Evolutionary conservation across 225 moss, liverwort and hornwort species (phyloP).

Genomic region (Bryoerythrophyllum caledonicum): DNA sequence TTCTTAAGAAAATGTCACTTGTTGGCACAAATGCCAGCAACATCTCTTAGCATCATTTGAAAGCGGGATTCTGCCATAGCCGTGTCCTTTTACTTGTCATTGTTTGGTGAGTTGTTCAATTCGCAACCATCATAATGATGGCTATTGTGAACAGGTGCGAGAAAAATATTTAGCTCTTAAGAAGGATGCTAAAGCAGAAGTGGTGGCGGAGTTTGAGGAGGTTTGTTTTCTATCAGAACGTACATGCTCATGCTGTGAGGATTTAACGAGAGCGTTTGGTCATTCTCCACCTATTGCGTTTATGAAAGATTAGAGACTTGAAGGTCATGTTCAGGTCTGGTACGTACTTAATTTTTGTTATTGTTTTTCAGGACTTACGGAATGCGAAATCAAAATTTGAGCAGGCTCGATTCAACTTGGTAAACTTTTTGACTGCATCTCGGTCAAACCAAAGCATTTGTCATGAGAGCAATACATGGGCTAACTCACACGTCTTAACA

Average conservation of each 20-base stretch:
- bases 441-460: slow-evolving; percentile 5
- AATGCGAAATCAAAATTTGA: slow-evolving; percentile 91
- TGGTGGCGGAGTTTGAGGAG: slow-evolving; percentile 93
- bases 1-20: slow-evolving; percentile 19
- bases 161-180: slow-evolving; percentile 84
- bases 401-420: slow-evolving; percentile 94
- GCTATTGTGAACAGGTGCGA: slow-evolving; percentile 60
- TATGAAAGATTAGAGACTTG: neutral
- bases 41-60: neutral
- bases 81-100: slow-evolving; percentile 1
- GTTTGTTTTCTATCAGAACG: slow-evolving; percentile 32
- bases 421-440: slow-evolving; percentile 37
- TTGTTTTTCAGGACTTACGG: slow-evolving; percentile 69
- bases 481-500: slow-evolving; percentile 8
- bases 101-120: slow-evolving; percentile 20
- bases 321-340: neutral
- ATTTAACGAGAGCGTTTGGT: slow-evolving; percentile 8
- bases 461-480: slow-evolving; percentile 13
- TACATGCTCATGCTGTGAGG: slow-evolving; percentile 13
- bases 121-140: slow-evolving; percentile 12
- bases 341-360: slow-evolving; percentile 17
- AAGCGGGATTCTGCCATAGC: neutral
- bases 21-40: slow-evolving; percentile 4
- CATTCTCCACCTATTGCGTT: slow-evolving; percentile 5
- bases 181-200: slow-evolving; percentile 88